These are phyloP conservation scores for Naganishia sp. DNA, from an alignment of 1,284 basidiomycete species.

Conservation along the genomic window DNA sequence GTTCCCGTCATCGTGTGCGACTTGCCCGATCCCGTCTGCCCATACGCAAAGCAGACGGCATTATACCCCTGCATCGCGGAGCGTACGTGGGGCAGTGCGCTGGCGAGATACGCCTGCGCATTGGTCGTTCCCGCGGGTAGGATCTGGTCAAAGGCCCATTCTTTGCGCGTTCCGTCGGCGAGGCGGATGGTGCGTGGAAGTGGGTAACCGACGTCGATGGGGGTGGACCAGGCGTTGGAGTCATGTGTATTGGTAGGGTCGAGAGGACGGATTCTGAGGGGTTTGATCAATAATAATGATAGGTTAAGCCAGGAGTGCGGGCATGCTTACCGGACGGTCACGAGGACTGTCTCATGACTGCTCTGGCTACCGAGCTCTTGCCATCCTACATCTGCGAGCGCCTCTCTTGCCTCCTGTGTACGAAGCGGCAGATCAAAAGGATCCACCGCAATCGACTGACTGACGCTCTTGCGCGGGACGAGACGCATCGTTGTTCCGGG, in stretches of 20 bases:
- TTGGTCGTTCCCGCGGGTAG: conserved; percentile 65
- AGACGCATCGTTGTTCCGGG: conserved; percentile 30
- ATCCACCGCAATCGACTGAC: conserved; percentile 22
- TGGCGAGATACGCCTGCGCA: conserved; percentile 76
- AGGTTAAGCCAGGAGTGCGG: conserved; percentile 11
- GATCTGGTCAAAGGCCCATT: conserved; percentile 53
- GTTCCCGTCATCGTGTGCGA: conserved; percentile 86
- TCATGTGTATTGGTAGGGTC: conserved; percentile 37
- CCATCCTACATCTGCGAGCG: conserved; percentile 17
- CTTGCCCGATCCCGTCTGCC: conserved; percentile 66
- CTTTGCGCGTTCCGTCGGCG: conserved; percentile 36
- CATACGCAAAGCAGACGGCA: conserved; percentile 57
- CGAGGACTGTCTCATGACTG: conserved; percentile 73
- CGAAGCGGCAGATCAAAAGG: conserved; percentile 11
- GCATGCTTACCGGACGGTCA: conserved; percentile 70
- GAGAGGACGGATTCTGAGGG: conserved; percentile 67
- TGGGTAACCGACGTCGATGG: conserved; percentile 40
- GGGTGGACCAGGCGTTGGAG: conserved; percentile 45
- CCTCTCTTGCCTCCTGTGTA: not conserved
- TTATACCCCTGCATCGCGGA: conserved; percentile 62
- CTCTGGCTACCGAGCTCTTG: conserved; percentile 38
- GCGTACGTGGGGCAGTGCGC: conserved; percentile 81
- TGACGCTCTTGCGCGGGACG: conserved; percentile 21
- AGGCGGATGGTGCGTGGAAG: conserved; percentile 30
- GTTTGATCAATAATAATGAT: too few relatives aligned